Conservation (phyloP, 352 stramenopile genomes). For the Phytophthora pluvialis region DNA sequence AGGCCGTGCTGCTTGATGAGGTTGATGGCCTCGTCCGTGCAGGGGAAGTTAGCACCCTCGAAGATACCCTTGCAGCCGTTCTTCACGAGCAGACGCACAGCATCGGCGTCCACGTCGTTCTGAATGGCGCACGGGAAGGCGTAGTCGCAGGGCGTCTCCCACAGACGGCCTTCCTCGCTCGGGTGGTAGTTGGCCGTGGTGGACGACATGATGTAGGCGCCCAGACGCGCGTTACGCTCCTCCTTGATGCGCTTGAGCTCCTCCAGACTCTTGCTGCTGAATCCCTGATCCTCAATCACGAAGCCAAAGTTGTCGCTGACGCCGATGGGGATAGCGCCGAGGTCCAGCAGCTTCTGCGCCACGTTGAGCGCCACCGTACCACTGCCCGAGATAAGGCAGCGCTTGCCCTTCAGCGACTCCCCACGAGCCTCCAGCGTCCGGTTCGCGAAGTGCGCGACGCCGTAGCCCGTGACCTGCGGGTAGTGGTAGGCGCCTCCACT, state of each 20-base stretch:
- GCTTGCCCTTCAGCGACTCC: slow-evolving; percentile 95
- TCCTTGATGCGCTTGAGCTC: slow-evolving; percentile 86
- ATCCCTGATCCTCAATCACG: slow-evolving; percentile 94
- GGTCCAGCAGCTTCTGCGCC: slow-evolving; percentile 94
- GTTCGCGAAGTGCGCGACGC: slow-evolving; percentile 96
- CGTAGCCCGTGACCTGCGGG: slow-evolving; percentile 93
- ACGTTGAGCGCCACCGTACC: slow-evolving; percentile 95
- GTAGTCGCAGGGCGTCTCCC: slow-evolving; percentile 94
- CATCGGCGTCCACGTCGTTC: slow-evolving; percentile 90
- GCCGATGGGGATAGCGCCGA: slow-evolving; percentile 96
- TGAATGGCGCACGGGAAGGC: slow-evolving; percentile 96
- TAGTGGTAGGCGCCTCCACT: slow-evolving; percentile 91
- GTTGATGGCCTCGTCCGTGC: slow-evolving; percentile 78
- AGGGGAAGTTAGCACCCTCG: slow-evolving; percentile 87
- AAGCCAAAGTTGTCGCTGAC: slow-evolving; percentile 96
- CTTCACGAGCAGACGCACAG: slow-evolving; percentile 78
- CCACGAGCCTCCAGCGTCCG: slow-evolving; percentile 92
- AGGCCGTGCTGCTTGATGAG: slow-evolving; percentile 86
- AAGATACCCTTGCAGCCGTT: slow-evolving; percentile 91
- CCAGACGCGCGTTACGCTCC: slow-evolving; percentile 80
- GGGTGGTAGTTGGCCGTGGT: slow-evolving; percentile 89
- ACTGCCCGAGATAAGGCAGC: slow-evolving; percentile 96
- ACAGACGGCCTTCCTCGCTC: slow-evolving; percentile 77
- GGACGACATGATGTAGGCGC: slow-evolving; percentile 91
- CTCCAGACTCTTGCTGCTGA: slow-evolving; percentile 70